These are phyloP conservation scores for Naganishia sp. DNA, from an alignment of 1,284 basidiomycete genomes.

Conservation along the genomic window DNA sequence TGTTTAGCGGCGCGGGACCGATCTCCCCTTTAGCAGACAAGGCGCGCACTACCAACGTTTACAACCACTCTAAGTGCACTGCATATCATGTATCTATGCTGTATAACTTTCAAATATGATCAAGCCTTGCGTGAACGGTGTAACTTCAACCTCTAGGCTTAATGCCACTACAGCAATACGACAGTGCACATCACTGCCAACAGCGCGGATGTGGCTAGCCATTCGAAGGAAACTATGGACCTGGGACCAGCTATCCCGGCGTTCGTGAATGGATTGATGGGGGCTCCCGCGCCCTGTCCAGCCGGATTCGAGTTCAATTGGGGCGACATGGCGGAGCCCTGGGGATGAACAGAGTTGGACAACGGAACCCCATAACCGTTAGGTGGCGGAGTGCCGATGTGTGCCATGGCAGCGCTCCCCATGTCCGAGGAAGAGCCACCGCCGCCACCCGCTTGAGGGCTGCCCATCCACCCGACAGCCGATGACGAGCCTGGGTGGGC, in stretches of 20 bases:
- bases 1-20: too few relatives aligned
- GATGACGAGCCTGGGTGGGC: not conserved
- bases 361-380: not conserved
- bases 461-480: constrained; percentile 8
- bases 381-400: not conserved
- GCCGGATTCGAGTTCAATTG: not conserved
- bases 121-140: not conserved
- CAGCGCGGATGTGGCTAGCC: not conserved
- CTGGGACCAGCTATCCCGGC: not conserved
- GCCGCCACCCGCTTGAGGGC: not conserved
- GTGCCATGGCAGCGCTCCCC: not conserved
- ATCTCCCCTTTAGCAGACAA: not conserved
- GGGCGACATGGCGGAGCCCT: not conserved
- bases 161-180: not conserved
- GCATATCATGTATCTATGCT: not conserved
- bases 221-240: not conserved
- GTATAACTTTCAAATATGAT: not conserved
- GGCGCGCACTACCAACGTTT: too few relatives aligned
- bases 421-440: not conserved
- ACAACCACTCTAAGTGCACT: not conserved
- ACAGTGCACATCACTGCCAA: not conserved
- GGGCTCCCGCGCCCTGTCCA: not conserved
- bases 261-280: constrained; percentile 7
- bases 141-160: not conserved
- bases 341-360: not conserved